These are phyloP conservation scores for Earliella scabrosa DNA, from an alignment of 1,284 basidiomycete genomes.

Conservation along the genomic window DNA sequence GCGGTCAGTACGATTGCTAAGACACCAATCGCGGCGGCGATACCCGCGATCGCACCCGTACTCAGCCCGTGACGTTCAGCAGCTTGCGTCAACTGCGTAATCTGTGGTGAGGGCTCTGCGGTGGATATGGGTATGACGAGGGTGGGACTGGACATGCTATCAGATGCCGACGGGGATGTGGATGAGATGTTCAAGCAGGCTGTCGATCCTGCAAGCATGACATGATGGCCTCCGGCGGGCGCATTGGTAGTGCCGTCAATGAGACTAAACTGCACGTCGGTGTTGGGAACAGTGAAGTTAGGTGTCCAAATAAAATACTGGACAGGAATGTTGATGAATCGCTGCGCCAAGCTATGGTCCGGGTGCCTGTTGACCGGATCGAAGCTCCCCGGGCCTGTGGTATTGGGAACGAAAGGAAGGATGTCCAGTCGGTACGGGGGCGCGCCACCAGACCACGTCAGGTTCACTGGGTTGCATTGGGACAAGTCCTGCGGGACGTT, in stretches of 20 bases:
- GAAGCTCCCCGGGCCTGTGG: too few relatives aligned
- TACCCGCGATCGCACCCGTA: background rate
- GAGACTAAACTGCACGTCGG: background rate
- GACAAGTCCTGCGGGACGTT: background rate
- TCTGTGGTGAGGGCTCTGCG: background rate
- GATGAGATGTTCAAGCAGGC: background rate
- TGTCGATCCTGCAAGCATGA: constrained; percentile 1
- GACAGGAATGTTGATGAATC: background rate
- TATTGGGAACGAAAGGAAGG: too few relatives aligned
- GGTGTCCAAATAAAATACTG: background rate
- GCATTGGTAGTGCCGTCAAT: background rate
- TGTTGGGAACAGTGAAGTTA: constrained; percentile 1
- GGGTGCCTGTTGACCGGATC: background rate
- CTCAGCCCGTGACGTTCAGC: background rate
- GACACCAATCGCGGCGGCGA: background rate
- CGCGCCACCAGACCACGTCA: constrained; percentile 5
- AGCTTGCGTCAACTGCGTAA: background rate
- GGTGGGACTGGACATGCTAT: background rate
- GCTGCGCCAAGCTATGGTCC: background rate
- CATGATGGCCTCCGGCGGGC: background rate
- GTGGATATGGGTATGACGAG: background rate
- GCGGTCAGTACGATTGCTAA: background rate
- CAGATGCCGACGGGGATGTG: background rate
- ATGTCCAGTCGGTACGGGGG: constrained; percentile 5
- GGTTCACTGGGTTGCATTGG: background rate